Base-by-base conservation (phyloP, 345 rosid genomes). In the Salix koriyanagi region DNA sequence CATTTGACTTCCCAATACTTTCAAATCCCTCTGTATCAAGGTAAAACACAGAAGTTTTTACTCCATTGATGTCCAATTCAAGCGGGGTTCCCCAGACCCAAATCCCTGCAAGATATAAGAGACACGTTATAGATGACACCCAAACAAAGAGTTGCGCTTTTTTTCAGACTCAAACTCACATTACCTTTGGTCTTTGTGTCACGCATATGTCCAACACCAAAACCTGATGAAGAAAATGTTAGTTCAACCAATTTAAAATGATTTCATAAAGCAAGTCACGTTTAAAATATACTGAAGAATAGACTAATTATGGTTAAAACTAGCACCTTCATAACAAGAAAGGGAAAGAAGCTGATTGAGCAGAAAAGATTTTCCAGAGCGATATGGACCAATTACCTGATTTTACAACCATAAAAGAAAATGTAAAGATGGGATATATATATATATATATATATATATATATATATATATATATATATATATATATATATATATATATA, bases 141-240 rank as follows among this genome's bases (percentile, higher is more conserved):
- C n/a, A 70, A 67, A 76, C 60, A 68, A 75, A 73, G 28, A 62
- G 21, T 68, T 52, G 50, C 18, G 66, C 15, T 67, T 30, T 72
- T 42, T 67, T 62, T 54, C 23, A 67, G 26, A 16, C 60, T 56
- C 58, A 76, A 60, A 69, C 18, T 66, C 60, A 75, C 2, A 54
- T 71, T 86, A 93, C 99, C 99, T 87, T 96, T 96, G 48, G 99
- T 96, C 86, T 94, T 94, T 75, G 99, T 96, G 80, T 96, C 99
- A 79, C 99, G 99, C 99, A 96, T 94, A 85, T 96, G 99, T 46
- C 99, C 99, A 83, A 96, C 99, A 73, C 99, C 99, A 88, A 96
- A 96, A 62, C 99, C 99, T 96, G 90, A 32, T 32, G 36, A 28
- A 18, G 14, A 34, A 48, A 65, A 69, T 50, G 65, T 52, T 60